Evolutionary conservation across 1,284 basidiomycete genomes (phyloP).

Genomic region (Rhodofomes roseus): DNA sequence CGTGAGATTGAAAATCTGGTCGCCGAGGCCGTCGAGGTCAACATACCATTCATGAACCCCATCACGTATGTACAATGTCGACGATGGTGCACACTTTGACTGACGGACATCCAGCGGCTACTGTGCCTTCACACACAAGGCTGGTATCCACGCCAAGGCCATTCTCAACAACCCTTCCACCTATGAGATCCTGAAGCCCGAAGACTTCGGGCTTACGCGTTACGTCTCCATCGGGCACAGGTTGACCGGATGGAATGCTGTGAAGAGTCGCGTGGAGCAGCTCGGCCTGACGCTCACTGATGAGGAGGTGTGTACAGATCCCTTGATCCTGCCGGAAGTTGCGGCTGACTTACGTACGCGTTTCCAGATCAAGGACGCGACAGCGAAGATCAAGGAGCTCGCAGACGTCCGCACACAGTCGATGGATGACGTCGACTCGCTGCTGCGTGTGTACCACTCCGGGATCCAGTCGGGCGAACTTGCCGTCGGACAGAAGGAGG

Average conservation of each 20-base stretch:
- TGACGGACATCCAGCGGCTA: conserved; percentile 63
- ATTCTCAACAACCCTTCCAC: conserved; percentile 99
- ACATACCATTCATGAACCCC: conserved; percentile 96
- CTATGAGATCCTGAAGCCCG: conserved; percentile 96
- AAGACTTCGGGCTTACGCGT: conserved; percentile 96
- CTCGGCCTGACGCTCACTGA: conserved; percentile 85
- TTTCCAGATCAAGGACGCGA: conserved; percentile 91
- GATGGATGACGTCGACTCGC: conserved; percentile 98
- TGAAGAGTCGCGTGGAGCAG: conserved; percentile 99
- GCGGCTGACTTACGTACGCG: conserved; percentile 2
- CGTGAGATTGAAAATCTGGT: conserved; percentile 99
- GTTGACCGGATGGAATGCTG: conserved; percentile 96
- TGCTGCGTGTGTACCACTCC: conserved; percentile 93
- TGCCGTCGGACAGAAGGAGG: conserved; percentile 83
- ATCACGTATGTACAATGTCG: conserved; percentile 58
- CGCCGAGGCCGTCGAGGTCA: conserved; percentile 97
- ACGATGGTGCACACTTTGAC: not conserved
- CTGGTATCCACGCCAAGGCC: conserved; percentile 99
- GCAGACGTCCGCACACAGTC: conserved; percentile 98
- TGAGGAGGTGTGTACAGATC: conserved; percentile 55
- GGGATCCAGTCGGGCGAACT: conserved; percentile 86
- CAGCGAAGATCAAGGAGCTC: conserved; percentile 98
- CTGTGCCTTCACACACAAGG: conserved; percentile 99
- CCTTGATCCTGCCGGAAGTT: not conserved
- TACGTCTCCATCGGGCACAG: conserved; percentile 99